These are phyloP conservation scores for Nyssa sinensis DNA, from an alignment of 148 eudicot species.

Conservation along the genomic window DNA sequence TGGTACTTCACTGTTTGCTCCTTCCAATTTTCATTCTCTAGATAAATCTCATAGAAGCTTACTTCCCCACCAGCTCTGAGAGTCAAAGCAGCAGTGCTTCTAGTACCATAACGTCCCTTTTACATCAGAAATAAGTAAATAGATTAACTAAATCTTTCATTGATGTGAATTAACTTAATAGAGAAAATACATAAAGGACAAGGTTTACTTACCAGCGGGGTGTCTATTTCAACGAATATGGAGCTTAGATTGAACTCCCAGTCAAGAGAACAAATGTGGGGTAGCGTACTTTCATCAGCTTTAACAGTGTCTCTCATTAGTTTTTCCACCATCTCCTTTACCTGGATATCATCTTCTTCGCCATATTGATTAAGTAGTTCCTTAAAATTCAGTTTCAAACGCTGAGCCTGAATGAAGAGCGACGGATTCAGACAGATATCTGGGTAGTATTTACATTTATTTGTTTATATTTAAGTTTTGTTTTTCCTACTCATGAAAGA, in stretches of 20 bases:
- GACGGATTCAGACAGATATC: no score
- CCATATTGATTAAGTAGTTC: slow-evolving; percentile 30
- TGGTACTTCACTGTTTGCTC: slow-evolving; percentile 40
- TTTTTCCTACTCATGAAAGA: no score
- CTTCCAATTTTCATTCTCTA: slow-evolving; percentile 53
- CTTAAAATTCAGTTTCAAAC: slow-evolving; percentile 44
- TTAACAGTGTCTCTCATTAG: slow-evolving; percentile 61
- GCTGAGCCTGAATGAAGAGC: slow-evolving; percentile 40
- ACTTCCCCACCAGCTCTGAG: slow-evolving; percentile 40
- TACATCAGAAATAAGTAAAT: background rate
- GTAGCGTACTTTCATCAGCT: slow-evolving; percentile 55
- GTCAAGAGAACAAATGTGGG: slow-evolving; percentile 51
- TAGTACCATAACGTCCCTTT: slow-evolving; percentile 67
- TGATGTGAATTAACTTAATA: no score
- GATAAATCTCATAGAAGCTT: slow-evolving; percentile 55
- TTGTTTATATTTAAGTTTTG: no score
- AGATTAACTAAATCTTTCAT: no score
- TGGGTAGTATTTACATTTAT: no score
- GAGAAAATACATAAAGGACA: no score
- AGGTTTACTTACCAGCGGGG: slow-evolving; percentile 50
- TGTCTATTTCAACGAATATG: slow-evolving; percentile 61
- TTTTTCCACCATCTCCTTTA: slow-evolving; percentile 51
- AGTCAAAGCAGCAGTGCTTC: slow-evolving; percentile 62
- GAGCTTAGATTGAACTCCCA: slow-evolving; percentile 68
- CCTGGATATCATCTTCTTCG: slow-evolving; percentile 40